phyloP scores from a whole-genome alignment of 306 rosid genomes.

The Lupinus albus region DNA sequence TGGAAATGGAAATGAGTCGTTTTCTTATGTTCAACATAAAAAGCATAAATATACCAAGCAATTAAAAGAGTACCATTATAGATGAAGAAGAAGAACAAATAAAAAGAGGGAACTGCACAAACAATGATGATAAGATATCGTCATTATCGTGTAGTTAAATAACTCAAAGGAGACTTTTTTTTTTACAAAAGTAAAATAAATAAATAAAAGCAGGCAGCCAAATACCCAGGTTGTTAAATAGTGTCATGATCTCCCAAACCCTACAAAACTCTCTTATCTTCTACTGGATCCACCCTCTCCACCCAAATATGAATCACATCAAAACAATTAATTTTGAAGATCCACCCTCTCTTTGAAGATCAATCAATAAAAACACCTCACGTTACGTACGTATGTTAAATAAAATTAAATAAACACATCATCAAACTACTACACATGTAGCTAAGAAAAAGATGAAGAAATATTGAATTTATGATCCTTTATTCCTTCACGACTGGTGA shows the following conservation, averaged over 20 bases:
- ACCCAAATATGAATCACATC: conserved; percentile 60
- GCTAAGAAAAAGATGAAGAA: conserved; percentile 34
- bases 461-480: background rate
- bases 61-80: conserved; percentile 6
- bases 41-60: conserved; percentile 44
- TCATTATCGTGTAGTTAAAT: conserved; percentile 49
- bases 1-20: conserved; percentile 16
- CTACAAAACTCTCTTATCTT: conserved; percentile 44
- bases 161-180: conserved; percentile 27
- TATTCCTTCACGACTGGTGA: conserved; percentile 61
- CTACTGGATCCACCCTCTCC: background rate
- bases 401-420: conserved; percentile 46
- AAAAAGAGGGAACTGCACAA: conserved; percentile 37
- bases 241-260: conserved; percentile 55
- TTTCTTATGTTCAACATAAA: conserved; percentile 46
- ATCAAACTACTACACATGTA: conserved; percentile 65
- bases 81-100: background rate
- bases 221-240: conserved; percentile 53
- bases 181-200: background rate
- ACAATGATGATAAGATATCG: conserved; percentile 45
- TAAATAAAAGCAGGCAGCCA: conserved; percentile 34
- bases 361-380: conserved; percentile 48
- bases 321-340: conserved; percentile 47
- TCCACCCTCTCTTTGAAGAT: too few relatives aligned
- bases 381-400: conserved; percentile 67